phyloP scores from a whole-genome alignment of 306 rosid species.

The Gastrolobium bilobum region DNA sequence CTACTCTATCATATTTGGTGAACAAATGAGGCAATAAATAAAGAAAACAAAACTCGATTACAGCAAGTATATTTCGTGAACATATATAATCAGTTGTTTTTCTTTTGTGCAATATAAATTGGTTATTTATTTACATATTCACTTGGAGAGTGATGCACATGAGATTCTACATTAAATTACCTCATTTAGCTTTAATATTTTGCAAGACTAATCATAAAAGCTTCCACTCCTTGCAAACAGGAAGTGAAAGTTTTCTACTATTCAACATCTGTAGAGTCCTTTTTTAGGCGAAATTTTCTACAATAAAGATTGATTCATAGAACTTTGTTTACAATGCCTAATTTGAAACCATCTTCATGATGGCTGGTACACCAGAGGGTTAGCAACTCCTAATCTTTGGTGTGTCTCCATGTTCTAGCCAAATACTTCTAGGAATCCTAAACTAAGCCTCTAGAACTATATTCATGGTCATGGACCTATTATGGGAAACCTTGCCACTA shows the following conservation, averaged over 20 bases:
- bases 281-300: slow-evolving; percentile 43
- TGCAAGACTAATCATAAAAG: not conserved
- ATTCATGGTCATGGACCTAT: slow-evolving; percentile 51
- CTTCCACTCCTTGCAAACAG: not conserved
- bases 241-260: slow-evolving; percentile 15
- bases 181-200: not conserved
- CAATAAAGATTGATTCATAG: slow-evolving; percentile 47
- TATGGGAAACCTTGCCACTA: slow-evolving; percentile 43
- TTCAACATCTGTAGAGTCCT: slow-evolving; percentile 39
- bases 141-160: not conserved
- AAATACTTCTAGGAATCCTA: slow-evolving; percentile 49
- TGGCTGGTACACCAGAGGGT: slow-evolving; percentile 20
- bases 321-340: slow-evolving; percentile 52
- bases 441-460: slow-evolving; percentile 53
- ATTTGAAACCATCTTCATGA: slow-evolving; percentile 41
- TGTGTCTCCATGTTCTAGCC: slow-evolving; percentile 47
- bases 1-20: not conserved
- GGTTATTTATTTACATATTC: not conserved
- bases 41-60: not conserved
- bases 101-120: no score
- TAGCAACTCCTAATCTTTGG: slow-evolving; percentile 50
- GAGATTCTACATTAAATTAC: not conserved
- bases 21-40: not conserved
- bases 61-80: not conserved
- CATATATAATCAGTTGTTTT: no score